These are phyloP conservation scores for Rubia peregrina DNA, from an alignment of 305 asterid genomes.

Conservation along the genomic window DNA sequence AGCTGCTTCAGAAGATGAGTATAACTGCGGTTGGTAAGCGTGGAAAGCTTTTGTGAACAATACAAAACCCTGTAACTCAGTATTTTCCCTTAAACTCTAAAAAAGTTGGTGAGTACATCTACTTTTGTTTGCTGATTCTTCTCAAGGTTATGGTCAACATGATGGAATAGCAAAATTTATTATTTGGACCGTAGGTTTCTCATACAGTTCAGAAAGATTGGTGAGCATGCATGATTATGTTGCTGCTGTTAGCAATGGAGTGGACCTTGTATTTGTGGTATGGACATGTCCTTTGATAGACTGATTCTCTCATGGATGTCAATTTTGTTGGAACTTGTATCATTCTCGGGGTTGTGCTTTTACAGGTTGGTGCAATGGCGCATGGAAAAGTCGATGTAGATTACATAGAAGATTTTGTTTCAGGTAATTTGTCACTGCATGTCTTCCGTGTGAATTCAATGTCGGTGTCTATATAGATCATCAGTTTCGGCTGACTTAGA, in stretches of 20 bases:
- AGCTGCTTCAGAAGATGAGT: conserved; percentile 68
- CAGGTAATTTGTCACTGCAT: conserved; percentile 34
- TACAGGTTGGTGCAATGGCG: conserved; percentile 93
- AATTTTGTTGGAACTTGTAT: conserved; percentile 9
- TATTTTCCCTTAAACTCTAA: conserved; percentile 64
- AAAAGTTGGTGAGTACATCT: conserved; percentile 57
- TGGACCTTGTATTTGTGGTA: conserved; percentile 86
- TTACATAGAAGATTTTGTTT: conserved; percentile 69
- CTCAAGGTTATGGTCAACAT: conserved; percentile 9
- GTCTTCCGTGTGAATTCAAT: not conserved
- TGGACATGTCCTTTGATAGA: conserved; percentile 10
- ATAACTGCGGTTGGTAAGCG: conserved; percentile 69
- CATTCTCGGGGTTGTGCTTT: conserved; percentile 16
- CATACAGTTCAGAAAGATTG: conserved; percentile 83
- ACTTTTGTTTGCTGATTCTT: conserved; percentile 1
- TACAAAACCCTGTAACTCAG: conserved; percentile 77
- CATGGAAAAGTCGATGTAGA: conserved; percentile 82
- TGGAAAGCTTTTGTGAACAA: conserved; percentile 66
- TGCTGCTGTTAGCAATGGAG: conserved; percentile 41
- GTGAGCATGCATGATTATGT: conserved; percentile 65
- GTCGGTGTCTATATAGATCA: not conserved
- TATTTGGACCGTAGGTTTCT: conserved; percentile 51
- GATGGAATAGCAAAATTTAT: conserved; percentile 10
- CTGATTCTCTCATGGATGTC: not conserved
- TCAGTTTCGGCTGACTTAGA: not conserved